phyloP scores from a whole-genome alignment of 345 rosid species.

The Streptanthus diversifolius region DNA sequence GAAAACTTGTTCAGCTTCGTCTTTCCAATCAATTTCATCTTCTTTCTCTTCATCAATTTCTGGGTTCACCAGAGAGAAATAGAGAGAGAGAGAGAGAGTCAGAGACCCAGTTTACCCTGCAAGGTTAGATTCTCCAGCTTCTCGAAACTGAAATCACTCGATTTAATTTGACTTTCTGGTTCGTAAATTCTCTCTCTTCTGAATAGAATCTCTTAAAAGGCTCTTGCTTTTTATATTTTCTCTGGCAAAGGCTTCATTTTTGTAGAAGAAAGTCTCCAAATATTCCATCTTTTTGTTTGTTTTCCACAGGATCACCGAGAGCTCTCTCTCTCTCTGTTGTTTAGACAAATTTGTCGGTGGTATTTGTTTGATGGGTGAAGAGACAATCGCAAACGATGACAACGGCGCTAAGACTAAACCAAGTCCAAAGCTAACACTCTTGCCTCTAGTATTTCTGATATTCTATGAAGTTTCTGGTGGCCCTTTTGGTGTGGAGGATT shows the following conservation, averaged over 20 bases:
- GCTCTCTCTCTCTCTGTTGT: neutral
- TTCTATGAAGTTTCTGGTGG: conserved; percentile 98
- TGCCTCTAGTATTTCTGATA: conserved; percentile 80
- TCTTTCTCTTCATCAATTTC: neutral
- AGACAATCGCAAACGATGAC: conserved; percentile 39
- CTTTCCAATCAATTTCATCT: neutral
- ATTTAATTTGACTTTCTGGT: conserved; percentile 15
- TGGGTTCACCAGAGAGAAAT: neutral
- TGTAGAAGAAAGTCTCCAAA: neutral
- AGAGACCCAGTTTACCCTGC: neutral
- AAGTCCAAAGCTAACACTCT: conserved; percentile 61
- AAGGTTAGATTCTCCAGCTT: conserved; percentile 11
- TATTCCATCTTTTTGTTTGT: conserved; percentile 7
- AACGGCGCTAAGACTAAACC: conserved; percentile 31
- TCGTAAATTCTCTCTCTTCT: neutral
- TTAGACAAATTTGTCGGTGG: neutral
- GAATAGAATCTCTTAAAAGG: neutral
- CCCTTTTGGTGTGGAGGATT: conserved; percentile 92
- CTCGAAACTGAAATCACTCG: neutral
- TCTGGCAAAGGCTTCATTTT: neutral
- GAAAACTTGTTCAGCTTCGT: neutral
- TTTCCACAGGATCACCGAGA: conserved; percentile 6
- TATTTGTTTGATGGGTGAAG: conserved; percentile 61
- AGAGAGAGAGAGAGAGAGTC: neutral
- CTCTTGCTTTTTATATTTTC: neutral